Evolutionary conservation across 2,329 filamentous ascomycete species (phyloP), one percentile per base, ranked within the genome.

Genomic region (Spiromastix sp.): DNA sequence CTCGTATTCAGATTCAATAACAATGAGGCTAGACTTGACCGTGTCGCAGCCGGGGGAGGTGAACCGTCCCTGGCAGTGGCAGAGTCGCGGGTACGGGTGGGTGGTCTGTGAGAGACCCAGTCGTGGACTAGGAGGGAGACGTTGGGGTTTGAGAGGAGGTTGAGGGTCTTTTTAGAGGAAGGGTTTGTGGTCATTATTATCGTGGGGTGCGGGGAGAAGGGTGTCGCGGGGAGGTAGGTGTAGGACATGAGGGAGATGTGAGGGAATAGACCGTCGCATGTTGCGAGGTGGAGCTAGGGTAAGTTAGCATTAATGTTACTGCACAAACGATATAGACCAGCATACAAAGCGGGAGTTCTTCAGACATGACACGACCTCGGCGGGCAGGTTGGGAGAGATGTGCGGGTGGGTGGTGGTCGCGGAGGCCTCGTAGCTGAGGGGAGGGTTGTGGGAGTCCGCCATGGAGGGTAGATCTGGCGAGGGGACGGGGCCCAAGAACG

Each of bases 181-280:
- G 82, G 74, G 50, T 87, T 77, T 3, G 81, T 93, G 37, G 91
- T 96, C 82, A 89, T 87, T 69, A 96, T 81, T 54, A 96, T 93
- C 44, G 86, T 81, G n/a, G 85, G 80, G n/a, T 66, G 62, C 34
- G 71, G 54, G 25, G 74, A 72, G 59, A 77, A 81, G 25, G 77
- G 79, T 11, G 82, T 84, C 4, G 72, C 77, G 25, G 86, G 81
- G 15, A 98, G 81, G 64, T 95, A 96, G 54, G 91, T 96, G 68
- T 96, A 96, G 68, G 93, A 95, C 91, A 98, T 98, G 45, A 98
- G 77, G 24, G 86, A 93, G 46, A 96, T 85, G 58, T 96, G 85
- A 7, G 91, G 91, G 44, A 78, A 70, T 52, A 91, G 81, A 47
- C 81, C 71, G 48, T 77, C 77, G 59, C 83, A 93, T 38, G 91